Evolutionary conservation across 495 filamentous ascomycete genomes (phyloP), one percentile per base, ranked within the genome.

Genomic region (Xylaria sp.): DNA sequence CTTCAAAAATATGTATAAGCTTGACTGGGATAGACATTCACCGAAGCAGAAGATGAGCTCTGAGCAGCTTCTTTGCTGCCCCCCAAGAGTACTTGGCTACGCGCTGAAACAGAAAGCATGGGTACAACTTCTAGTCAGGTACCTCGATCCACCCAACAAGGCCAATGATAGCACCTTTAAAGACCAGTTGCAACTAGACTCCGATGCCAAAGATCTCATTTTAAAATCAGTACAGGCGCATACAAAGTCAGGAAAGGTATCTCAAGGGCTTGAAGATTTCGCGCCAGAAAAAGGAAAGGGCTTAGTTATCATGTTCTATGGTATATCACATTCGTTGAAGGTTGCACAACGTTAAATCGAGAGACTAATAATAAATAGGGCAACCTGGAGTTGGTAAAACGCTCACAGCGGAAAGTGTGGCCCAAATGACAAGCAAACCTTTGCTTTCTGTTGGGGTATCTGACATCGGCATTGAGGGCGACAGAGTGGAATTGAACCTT

Each of bases 11-110:
- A 66, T 50, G 62, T 66, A 48, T 21, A 66, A 50, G 41, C 37
- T 66, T 2, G 62, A 66, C 17, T 66, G 62, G 62, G 62, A 66
- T 37, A 48, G 46, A 37, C 61, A 63, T 26, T 19, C 61, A 19
- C n/a, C 61, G 26, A 26, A 26, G 8, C n/a, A 31, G 35, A 6
- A 3, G 11, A 63, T 63, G 37, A 63, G 37, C 43, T 5, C 19
- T 19, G 61, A 63, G 26, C 61, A 68, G 31, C 17, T 59, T 33
- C 31, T 59, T 37, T 59, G 61, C 40, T 76, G 71, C 58, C 77
- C 76, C 26, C 77, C 76, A 5, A 72, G 77, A 63, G 50, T 79
- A 0, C 52, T 79, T 8, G 76, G 77, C 1, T 79, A 79, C 44
- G 40, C 70, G n/a, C 26, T 76, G 8, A 62, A 63, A 21, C 70